These are phyloP conservation scores for Gnetum montanum DNA, from an alignment of 75 land plant species.

Conservation along the genomic window DNA sequence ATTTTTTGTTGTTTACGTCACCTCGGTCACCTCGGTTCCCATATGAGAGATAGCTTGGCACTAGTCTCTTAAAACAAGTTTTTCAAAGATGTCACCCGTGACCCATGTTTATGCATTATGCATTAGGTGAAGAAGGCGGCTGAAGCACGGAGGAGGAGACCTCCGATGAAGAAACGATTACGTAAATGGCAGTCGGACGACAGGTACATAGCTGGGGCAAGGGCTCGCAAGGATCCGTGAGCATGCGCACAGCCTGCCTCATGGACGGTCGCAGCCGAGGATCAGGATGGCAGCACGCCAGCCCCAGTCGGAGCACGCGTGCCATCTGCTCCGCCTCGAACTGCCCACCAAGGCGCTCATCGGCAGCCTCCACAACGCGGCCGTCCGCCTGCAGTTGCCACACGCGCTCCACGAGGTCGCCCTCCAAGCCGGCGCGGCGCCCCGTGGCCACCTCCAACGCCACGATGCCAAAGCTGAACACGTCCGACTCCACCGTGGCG, in stretches of 20 bases:
- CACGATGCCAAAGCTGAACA: conserved; percentile 11
- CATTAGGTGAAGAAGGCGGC: too few relatives aligned
- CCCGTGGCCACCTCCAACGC: conserved; percentile 17
- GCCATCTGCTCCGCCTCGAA: conserved; percentile 11
- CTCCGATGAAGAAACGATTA: too few relatives aligned
- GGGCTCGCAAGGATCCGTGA: too few relatives aligned
- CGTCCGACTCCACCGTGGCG: conserved; percentile 8
- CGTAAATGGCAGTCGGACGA: too few relatives aligned
- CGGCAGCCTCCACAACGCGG: conserved; percentile 25
- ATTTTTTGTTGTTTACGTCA: too few relatives aligned
- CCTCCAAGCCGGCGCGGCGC: conserved; percentile 11
- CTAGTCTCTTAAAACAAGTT: too few relatives aligned
- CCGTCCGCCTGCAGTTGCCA: conserved; percentile 38
- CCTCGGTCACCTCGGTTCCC: too few relatives aligned
- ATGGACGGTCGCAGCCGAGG: conserved; percentile 15
- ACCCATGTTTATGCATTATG: too few relatives aligned
- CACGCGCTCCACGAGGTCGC: conserved; percentile 54
- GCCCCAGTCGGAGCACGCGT: conserved; percentile 9
- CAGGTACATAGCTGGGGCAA: too few relatives aligned
- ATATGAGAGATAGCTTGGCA: too few relatives aligned
- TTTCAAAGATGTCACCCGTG: too few relatives aligned
- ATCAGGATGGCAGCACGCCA: conserved; percentile 19
- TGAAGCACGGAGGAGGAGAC: too few relatives aligned
- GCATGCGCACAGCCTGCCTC: not conserved
- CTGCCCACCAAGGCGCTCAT: conserved; percentile 19